Evolutionary conservation across 1,284 basidiomycete genomes (phyloP), one percentile per base, ranked within the genome.

Genomic region (Vanrija pseudolonga): DNA sequence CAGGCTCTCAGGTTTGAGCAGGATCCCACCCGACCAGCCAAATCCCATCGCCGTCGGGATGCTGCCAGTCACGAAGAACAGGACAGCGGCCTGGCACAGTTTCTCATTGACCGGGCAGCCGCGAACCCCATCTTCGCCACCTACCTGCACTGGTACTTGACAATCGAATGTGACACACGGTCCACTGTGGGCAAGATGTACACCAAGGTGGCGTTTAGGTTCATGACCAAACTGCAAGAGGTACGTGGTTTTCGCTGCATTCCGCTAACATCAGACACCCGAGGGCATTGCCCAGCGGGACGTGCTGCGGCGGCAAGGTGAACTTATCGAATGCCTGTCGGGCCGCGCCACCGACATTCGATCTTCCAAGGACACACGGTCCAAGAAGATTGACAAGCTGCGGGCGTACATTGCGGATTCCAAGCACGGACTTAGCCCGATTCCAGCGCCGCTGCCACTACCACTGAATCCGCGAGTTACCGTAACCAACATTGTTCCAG

Each of bases 331-430:
- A 46, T 86, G 84, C 0, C 81, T 98, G 2, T 89, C 88, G 0
- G 85, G 85, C 52, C 84, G 88, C 17, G 91, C 94, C 0, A 86
- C 86, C 60, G 92, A 97, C 57, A 80, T 97, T 1, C 85, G 94
- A 8, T 84, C 83, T 6, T 92, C 89, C 0, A 97, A 98, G 67
- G 96, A 98, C 67, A 83, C 89, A 1, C 84, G 95, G 6, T 90
- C 90, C 2, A 96, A 94, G 80, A 98, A 98, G 80, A 98, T 98
- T 57, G 95, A 98, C 66, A 94, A 93, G 66, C 80, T 99, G 7
- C 85, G 87, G 19, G 80, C 86, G 0, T 84, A 88, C 62, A 82
- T 98, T 42, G 83, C 84, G 2, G 95, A 98, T 66, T 81, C 87
- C 0, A 94, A 92, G 78, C 88, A 89, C 64, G 85, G 84, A 17